Conservation (phyloP, 768 basidiomycete species). For the Lentinula aciculospora region DNA sequence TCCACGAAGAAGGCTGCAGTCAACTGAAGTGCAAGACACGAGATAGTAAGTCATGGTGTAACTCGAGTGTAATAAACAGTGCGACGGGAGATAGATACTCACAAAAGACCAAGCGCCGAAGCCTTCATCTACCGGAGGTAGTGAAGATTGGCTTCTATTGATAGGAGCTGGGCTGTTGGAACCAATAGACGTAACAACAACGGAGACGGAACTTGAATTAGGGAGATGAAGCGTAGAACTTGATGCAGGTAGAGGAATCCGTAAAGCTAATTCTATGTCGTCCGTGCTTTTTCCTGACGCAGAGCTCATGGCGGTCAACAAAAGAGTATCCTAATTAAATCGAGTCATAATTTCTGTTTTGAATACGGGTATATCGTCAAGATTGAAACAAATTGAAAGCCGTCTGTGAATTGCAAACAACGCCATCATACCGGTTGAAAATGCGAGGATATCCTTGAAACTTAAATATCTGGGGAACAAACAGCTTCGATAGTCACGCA, state of each 20-base stretch:
- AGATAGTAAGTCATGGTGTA: neutral
- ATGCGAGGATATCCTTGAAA: no score
- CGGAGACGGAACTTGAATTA: neutral
- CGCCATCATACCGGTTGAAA: no score
- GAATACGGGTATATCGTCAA: no score
- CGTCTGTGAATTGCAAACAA: no score
- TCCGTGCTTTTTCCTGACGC: neutral
- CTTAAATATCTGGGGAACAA: no score
- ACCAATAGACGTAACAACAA: neutral
- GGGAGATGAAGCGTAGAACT: neutral
- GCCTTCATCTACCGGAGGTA: conserved; percentile 19
- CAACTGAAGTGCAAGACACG: conserved; percentile 12
- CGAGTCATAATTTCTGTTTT: neutral
- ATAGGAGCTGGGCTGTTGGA: neutral
- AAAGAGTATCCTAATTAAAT: neutral
- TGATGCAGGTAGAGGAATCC: neutral
- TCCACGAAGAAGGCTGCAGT: conserved; percentile 20
- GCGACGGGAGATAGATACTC: neutral
- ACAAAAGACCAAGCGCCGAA: conserved; percentile 22
- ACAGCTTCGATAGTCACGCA: no score
- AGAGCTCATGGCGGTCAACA: neutral
- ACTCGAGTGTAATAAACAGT: neutral
- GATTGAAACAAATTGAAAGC: no score
- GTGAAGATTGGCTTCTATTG: conserved; percentile 8
- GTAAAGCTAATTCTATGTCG: neutral